A percentile compares a stretch with the other conserved stretches of the same genome.
These are phyloP conservation scores for Mycocentrospora acerina DNA, from an alignment of 2,329 filamentous ascomycete species.

Conservation along the genomic window DNA sequence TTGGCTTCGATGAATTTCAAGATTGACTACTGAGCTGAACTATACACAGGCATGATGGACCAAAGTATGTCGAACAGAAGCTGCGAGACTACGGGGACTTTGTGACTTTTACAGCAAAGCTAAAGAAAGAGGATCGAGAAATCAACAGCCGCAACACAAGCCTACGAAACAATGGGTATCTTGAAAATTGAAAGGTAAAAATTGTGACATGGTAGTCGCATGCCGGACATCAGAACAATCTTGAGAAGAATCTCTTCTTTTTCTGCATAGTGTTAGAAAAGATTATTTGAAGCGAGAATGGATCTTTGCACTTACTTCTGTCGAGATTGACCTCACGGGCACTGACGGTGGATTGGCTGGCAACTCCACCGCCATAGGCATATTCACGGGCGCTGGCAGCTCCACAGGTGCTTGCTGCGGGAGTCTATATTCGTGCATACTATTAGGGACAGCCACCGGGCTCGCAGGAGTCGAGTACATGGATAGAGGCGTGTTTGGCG, in stretches of 20 bases:
- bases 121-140: background rate
- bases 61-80: no score
- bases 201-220: background rate
- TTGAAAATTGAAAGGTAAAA: background rate
- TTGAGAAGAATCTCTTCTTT: conserved; percentile 27
- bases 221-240: conserved; percentile 15
- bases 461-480: conserved; percentile 12
- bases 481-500: no score
- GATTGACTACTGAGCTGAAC: no score
- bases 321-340: conserved; percentile 11
- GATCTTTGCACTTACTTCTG: conserved; percentile 15
- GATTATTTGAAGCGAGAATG: background rate
- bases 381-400: conserved; percentile 19
- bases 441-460: conserved; percentile 7
- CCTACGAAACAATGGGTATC: conserved; percentile 6
- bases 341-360: conserved; percentile 13
- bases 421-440: conserved; percentile 9
- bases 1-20: no score
- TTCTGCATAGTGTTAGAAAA: conserved; percentile 19
- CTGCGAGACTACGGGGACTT: no score
- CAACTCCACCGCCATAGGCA: no score
- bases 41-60: no score
- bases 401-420: conserved; percentile 16
- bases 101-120: background rate
- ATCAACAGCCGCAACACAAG: background rate